Conservation (phyloP, 257 asterid species). For the Cruciata laevipes region DNA sequence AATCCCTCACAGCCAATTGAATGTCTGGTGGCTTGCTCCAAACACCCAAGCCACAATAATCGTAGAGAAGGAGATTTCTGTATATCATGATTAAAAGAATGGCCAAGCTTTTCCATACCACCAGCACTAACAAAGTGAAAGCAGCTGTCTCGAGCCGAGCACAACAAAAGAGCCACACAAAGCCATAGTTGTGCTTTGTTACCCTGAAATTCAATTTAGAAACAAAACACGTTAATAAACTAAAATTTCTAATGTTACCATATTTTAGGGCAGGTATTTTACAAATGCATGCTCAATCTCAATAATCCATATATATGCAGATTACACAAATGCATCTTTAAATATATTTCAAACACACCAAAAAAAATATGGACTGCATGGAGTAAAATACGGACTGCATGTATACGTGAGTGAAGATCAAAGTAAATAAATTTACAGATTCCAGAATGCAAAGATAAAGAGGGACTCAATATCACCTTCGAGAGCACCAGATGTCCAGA, state of each 20-base stretch:
- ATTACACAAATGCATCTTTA: neutral
- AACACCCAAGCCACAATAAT: slow-evolving; percentile 49
- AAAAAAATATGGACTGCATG: neutral
- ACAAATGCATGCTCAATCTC: too few relatives aligned
- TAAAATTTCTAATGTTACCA: neutral
- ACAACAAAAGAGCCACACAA: slow-evolving; percentile 59
- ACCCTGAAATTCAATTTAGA: slow-evolving; percentile 39
- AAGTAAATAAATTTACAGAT: slow-evolving; percentile 7
- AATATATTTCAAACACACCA: neutral
- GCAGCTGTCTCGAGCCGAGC: slow-evolving; percentile 82
- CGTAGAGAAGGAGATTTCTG: slow-evolving; percentile 46
- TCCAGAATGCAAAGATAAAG: slow-evolving; percentile 12
- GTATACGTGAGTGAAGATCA: neutral
- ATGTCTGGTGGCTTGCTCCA: slow-evolving; percentile 81
- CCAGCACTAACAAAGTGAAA: slow-evolving; percentile 67
- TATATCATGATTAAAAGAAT: slow-evolving; percentile 36
- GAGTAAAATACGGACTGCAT: neutral
- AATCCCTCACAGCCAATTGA: slow-evolving; percentile 95
- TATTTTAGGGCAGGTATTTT: neutral
- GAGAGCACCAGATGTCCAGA: slow-evolving; percentile 48
- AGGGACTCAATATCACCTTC: slow-evolving; percentile 41
- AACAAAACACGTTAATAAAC: slow-evolving; percentile 13
- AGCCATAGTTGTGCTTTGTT: slow-evolving; percentile 63
- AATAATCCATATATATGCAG: neutral
- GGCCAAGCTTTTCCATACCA: slow-evolving; percentile 88